Base-by-base conservation (phyloP, 257 asterid genomes). In the Euphrasia confusa region DNA sequence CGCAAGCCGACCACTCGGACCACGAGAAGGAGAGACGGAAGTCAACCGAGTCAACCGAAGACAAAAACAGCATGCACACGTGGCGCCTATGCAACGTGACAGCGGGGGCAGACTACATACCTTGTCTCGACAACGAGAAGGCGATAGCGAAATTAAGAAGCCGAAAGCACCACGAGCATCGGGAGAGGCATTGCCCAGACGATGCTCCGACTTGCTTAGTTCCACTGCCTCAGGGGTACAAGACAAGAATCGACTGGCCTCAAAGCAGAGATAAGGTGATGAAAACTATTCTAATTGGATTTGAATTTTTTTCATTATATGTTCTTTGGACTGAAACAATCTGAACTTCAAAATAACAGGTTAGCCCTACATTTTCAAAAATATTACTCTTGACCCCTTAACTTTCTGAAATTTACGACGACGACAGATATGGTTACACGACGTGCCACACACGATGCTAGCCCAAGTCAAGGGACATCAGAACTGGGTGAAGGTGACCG, bases 341-440 rank as follows among this genome's bases (percentile, higher is more conserved):
- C n/a, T n/a, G n/a, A n/a, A n/a, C n/a, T n/a, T n/a, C n/a, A n/a
- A n/a, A n/a, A n/a, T n/a, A n/a, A n/a, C n/a, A n/a, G n/a, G n/a
- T n/a, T n/a, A n/a, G n/a, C n/a, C n/a, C n/a, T n/a, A n/a, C n/a
- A n/a, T n/a, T n/a, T n/a, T n/a, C n/a, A n/a, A n/a, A n/a, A n/a
- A n/a, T n/a, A n/a, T n/a, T n/a, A n/a, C n/a, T n/a, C n/a, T n/a
- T n/a, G 24, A 21, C 24, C 24, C 24, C 24, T 21, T 21, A 21
- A 21, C 24, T 21, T 0, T 21, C 24, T 21, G 24, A 21, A 21
- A 21, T 7, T 66, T 61, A 71, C n/a, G n/a, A n/a, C n/a, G n/a
- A n/a, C n/a, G n/a, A n/a, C 85, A 87, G 97, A 87, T 90, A 83
- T 90, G 97, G 97, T 90, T 87, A 73, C 77, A 65, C 52, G 87